phyloP scores from a whole-genome alignment of 179 eudicot species.

The Nepenthes alata region DNA sequence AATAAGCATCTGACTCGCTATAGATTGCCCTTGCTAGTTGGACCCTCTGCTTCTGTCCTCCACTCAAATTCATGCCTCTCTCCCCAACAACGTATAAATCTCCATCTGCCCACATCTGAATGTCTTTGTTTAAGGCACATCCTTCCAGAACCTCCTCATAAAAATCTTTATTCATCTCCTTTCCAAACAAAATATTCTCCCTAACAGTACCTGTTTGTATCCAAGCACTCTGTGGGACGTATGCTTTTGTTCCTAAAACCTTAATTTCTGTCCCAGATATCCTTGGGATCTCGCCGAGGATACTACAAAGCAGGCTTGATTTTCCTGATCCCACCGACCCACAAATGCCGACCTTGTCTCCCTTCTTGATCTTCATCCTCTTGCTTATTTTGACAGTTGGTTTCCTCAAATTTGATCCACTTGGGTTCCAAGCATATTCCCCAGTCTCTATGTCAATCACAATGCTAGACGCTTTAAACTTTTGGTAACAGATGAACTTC shows the following conservation, averaged over 20 bases:
- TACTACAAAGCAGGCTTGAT: conserved; percentile 74
- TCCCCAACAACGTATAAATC: conserved; percentile 77
- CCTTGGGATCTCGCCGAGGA: conserved; percentile 78
- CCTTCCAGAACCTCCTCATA: conserved; percentile 67
- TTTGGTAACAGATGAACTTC: conserved; percentile 17
- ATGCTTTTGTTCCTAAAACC: conserved; percentile 75
- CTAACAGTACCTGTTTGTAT: conserved; percentile 83
- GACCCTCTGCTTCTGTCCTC: conserved; percentile 88
- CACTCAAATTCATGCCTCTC: conserved; percentile 76
- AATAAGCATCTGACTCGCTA: conserved; percentile 62
- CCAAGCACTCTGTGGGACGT: conserved; percentile 90
- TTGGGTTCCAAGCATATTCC: conserved; percentile 58
- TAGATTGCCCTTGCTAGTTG: conserved; percentile 84
- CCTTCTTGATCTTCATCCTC: conserved; percentile 35
- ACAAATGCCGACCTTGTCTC: conserved; percentile 82
- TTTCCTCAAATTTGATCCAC: conserved; percentile 18
- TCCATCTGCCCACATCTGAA: conserved; percentile 60
- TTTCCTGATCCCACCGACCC: conserved; percentile 97
- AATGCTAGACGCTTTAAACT: conserved; percentile 20
- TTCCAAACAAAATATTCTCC: conserved; percentile 77
- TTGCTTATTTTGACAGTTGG: conserved; percentile 44
- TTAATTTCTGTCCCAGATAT: conserved; percentile 42
- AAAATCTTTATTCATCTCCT: conserved; percentile 40
- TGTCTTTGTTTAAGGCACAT: conserved; percentile 64
- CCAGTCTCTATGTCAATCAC: conserved; percentile 56